phyloP scores from a whole-genome alignment of 306 rosid species.

The Cucurbita argyrosperma region DNA sequence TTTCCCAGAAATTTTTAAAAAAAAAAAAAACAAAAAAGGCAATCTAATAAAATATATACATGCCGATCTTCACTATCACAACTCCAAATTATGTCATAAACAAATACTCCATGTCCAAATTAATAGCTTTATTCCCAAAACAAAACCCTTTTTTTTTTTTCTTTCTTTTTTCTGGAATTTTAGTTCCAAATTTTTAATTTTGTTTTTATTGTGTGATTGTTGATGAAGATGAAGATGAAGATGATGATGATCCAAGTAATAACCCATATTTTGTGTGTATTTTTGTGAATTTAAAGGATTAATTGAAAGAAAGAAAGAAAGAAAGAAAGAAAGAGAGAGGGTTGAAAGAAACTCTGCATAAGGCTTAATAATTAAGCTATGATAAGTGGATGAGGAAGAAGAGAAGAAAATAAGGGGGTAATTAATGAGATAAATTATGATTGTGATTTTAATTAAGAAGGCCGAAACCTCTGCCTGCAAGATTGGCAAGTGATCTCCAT shows the following conservation, averaged over 20 bases:
- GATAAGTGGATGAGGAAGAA: too few species aligned
- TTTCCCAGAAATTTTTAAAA: not conserved
- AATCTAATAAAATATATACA: not conserved
- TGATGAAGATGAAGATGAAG: not conserved
- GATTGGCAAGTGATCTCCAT: slow-evolving; percentile 98
- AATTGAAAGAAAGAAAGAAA: not conserved
- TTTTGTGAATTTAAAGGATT: not conserved
- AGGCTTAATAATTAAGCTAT: not conserved
- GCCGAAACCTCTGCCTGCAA: slow-evolving; percentile 82
- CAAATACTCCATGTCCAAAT: not conserved
- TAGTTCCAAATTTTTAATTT: too few species aligned
- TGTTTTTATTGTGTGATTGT: not conserved
- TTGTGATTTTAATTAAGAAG: slow-evolving; percentile 4
- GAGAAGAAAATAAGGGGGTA: not conserved
- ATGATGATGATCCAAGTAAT: not conserved
- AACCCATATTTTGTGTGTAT: not conserved
- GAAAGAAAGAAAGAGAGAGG: not conserved
- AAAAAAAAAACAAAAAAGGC: not conserved
- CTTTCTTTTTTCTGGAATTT: too few species aligned
- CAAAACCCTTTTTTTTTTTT: too few species aligned
- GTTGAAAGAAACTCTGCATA: not conserved
- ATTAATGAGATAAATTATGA: not conserved
- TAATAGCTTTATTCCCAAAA: not conserved
- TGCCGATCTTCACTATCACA: not conserved
- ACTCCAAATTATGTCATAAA: not conserved